Evolutionary conservation across 164 flowering plant species (phyloP).

Genomic region (Santalum album): DNA sequence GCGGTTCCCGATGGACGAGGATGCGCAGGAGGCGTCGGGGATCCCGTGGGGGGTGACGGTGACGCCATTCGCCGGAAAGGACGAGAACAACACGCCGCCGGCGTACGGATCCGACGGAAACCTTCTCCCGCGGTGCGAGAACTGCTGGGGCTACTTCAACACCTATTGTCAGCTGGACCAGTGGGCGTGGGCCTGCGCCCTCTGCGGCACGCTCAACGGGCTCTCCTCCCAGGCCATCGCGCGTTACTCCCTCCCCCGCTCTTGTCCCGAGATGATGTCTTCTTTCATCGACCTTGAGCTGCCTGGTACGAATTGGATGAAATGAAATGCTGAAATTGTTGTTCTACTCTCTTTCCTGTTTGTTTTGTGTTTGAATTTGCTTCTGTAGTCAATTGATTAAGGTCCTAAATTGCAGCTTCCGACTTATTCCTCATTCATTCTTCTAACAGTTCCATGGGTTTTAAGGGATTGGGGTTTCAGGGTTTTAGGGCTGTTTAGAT

Average conservation of each 20-base stretch:
- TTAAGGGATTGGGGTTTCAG: too few relatives aligned
- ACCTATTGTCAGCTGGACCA: slow-evolving; percentile 83
- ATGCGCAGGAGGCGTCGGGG: slow-evolving; percentile 66
- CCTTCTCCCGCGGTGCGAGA: slow-evolving; percentile 81
- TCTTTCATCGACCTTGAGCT: slow-evolving; percentile 93
- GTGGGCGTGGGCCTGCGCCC: slow-evolving; percentile 91
- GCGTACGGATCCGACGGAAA: slow-evolving; percentile 69
- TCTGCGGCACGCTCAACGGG: slow-evolving; percentile 87
- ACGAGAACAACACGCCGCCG: slow-evolving; percentile 68
- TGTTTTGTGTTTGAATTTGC: background rate
- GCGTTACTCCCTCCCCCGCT: slow-evolving; percentile 60
- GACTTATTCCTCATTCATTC: too few relatives aligned
- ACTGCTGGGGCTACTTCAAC: slow-evolving; percentile 96
- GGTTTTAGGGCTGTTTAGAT: too few relatives aligned
- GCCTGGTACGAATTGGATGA: slow-evolving; percentile 35
- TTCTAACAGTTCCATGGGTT: too few relatives aligned
- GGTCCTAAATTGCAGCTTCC: too few relatives aligned
- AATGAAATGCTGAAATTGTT: background rate
- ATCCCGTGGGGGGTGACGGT: slow-evolving; percentile 86
- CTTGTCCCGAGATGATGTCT: slow-evolving; percentile 75
- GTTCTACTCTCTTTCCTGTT: too few relatives aligned
- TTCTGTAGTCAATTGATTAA: too few relatives aligned
- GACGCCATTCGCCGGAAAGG: slow-evolving; percentile 72
- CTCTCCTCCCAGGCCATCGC: slow-evolving; percentile 54
- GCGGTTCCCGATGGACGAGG: slow-evolving; percentile 67